phyloP scores from a whole-genome alignment of 2,329 filamentous ascomycete genomes.

The Talaromyces sp. region DNA sequence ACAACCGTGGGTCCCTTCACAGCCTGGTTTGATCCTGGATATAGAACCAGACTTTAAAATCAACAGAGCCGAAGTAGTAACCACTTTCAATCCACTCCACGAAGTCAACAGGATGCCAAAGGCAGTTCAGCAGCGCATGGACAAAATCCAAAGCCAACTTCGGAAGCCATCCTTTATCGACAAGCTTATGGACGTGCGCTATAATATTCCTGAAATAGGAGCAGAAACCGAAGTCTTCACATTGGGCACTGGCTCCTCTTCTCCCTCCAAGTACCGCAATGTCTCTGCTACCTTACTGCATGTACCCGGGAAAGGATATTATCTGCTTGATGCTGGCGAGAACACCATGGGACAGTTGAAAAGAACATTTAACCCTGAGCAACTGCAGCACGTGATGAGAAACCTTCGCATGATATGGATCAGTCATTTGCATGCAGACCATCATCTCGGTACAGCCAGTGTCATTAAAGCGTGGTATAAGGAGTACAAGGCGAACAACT shows the following conservation, averaged over 20 bases:
- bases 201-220: conserved; percentile 57
- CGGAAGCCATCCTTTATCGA: conserved; percentile 26
- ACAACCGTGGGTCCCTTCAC: conserved; percentile 1
- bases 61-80: conserved; percentile 25
- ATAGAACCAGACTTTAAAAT: conserved; percentile 41
- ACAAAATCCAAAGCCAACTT: conserved; percentile 22
- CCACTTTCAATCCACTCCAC: conserved; percentile 20
- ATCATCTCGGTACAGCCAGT: conserved; percentile 79
- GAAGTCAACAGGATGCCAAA: conserved; percentile 19
- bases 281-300: conserved; percentile 83
- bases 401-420: conserved; percentile 84
- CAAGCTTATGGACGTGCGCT: conserved; percentile 43
- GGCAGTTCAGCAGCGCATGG: conserved; percentile 25
- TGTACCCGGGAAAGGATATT: conserved; percentile 79
- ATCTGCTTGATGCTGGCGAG: conserved; percentile 88
- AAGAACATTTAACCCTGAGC: conserved; percentile 62
- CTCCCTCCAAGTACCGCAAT: conserved; percentile 91
- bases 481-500: conserved; percentile 44
- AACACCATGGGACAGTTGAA: conserved; percentile 84
- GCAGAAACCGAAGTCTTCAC: conserved; percentile 77
- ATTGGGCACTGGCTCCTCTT: conserved; percentile 83
- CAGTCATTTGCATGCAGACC: conserved; percentile 92
- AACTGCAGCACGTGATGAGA: conserved; percentile 65
- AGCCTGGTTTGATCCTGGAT: conserved; percentile 13
- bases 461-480: conserved; percentile 78